phyloP scores from a whole-genome alignment of 305 asterid species.

The Nicotiana rustica region DNA sequence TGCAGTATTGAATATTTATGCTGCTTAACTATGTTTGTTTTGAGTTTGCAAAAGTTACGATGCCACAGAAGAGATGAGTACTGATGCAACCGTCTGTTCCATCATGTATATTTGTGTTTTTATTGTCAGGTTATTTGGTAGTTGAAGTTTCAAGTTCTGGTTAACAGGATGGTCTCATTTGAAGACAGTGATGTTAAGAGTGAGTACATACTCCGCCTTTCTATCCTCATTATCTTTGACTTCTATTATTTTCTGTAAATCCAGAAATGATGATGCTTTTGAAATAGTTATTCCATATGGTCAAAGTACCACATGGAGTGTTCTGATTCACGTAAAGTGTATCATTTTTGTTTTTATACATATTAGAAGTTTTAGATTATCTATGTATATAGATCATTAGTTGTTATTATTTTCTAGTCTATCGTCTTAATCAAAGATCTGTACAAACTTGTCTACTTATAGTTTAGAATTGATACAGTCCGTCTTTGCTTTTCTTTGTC shows the following conservation, averaged over 20 bases:
- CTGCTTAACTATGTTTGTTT: neutral
- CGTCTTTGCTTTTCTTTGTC: neutral
- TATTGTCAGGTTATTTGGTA: neutral
- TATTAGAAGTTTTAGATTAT: neutral
- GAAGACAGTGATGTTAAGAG: slow-evolving; percentile 52
- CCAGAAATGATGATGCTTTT: neutral
- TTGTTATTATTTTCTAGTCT: neutral
- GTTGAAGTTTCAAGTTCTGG: slow-evolving; percentile 28
- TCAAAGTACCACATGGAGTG: neutral
- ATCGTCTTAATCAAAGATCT: neutral
- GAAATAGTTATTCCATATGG: neutral
- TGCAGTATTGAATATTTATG: neutral
- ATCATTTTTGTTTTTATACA: neutral
- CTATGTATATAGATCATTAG: neutral
- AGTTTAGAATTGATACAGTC: neutral
- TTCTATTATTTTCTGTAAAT: neutral
- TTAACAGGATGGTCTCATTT: slow-evolving; percentile 46
- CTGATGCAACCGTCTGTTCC: neutral
- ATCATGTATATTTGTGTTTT: neutral
- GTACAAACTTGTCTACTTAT: neutral
- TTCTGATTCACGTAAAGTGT: neutral
- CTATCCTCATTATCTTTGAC: neutral
- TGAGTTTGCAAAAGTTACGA: neutral
- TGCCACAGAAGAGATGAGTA: neutral
- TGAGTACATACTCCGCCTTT: slow-evolving; percentile 32